Conservation (phyloP, 139 green algal species). For the Picochlorum sp. region DNA sequence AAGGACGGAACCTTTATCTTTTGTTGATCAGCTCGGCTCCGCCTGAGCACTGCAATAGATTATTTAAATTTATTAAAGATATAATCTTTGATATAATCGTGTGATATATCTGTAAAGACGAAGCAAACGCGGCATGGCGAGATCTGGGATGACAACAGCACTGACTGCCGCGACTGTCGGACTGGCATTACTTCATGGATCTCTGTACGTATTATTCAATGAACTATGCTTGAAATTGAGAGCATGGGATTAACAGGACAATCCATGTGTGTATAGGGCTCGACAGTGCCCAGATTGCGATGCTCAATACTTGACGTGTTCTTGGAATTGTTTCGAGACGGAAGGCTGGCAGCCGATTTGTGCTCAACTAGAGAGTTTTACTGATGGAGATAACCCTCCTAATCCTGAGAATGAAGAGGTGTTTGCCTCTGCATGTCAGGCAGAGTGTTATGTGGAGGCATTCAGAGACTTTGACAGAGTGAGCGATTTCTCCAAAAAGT, state of each 20-base stretch:
- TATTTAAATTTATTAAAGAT: too few relatives aligned
- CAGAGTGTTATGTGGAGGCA: slow-evolving; percentile 5
- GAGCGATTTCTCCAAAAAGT: neutral
- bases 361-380: slow-evolving; percentile 1
- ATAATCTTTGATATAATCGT: too few relatives aligned
- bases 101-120: too few relatives aligned
- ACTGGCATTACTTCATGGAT: too few relatives aligned
- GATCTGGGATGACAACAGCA: too few relatives aligned
- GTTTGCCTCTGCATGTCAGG: neutral
- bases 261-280: neutral
- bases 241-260: too few relatives aligned
- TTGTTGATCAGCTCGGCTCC: slow-evolving; percentile 16
- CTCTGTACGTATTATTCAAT: too few relatives aligned
- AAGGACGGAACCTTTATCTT: slow-evolving; percentile 64
- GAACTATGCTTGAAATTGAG: too few relatives aligned
- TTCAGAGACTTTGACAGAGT: slow-evolving; percentile 3
- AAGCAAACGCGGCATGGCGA: too few relatives aligned
- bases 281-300: slow-evolving; percentile 10
- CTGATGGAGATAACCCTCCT: neutral
- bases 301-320: slow-evolving; percentile 1
- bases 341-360: slow-evolving; percentile 5
- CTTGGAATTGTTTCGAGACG: slow-evolving; percentile 10
- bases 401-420: neutral
- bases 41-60: too few relatives aligned
- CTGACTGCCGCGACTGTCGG: too few relatives aligned